These are phyloP conservation scores for Salix exigua DNA, from an alignment of 345 rosid genomes.

Conservation along the genomic window DNA sequence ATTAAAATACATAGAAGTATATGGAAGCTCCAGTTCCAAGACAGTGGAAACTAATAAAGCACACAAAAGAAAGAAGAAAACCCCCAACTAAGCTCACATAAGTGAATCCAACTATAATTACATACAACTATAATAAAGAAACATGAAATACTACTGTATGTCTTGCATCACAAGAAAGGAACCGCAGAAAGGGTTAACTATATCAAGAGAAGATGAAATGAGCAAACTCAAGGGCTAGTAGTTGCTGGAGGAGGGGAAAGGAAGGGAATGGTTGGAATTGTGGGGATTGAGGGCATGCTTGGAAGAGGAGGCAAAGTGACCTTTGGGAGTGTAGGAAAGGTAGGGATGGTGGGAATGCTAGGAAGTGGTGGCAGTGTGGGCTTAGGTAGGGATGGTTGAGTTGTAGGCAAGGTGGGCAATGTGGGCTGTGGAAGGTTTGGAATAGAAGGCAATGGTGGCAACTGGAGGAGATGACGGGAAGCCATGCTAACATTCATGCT, in stretches of 20 bases:
- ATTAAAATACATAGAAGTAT: background rate
- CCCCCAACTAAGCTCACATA: background rate
- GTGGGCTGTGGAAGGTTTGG: conserved; percentile 1
- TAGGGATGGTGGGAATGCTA: conserved; percentile 11
- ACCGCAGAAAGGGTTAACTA: background rate
- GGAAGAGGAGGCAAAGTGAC: conserved; percentile 18
- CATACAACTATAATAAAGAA: background rate
- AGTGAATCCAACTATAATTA: background rate
- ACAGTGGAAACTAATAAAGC: background rate
- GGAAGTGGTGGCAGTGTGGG: conserved; percentile 19
- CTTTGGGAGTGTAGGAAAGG: conserved; percentile 1
- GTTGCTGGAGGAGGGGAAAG: conserved; percentile 31
- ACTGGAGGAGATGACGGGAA: conserved; percentile 28
- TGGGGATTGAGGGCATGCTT: conserved; percentile 26
- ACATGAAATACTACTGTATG: background rate
- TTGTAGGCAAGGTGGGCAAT: conserved; percentile 15
- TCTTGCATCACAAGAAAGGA: background rate
- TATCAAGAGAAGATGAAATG: background rate
- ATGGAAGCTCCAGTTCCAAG: background rate
- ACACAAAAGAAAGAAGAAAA: background rate
- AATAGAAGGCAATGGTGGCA: conserved; percentile 11
- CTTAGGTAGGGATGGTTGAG: background rate
- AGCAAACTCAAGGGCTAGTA: conserved; percentile 22
- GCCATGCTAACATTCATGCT: conserved; percentile 12
- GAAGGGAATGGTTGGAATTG: conserved; percentile 23